Base-by-base conservation (phyloP, 306 rosid genomes). In the Quercus variabilis region DNA sequence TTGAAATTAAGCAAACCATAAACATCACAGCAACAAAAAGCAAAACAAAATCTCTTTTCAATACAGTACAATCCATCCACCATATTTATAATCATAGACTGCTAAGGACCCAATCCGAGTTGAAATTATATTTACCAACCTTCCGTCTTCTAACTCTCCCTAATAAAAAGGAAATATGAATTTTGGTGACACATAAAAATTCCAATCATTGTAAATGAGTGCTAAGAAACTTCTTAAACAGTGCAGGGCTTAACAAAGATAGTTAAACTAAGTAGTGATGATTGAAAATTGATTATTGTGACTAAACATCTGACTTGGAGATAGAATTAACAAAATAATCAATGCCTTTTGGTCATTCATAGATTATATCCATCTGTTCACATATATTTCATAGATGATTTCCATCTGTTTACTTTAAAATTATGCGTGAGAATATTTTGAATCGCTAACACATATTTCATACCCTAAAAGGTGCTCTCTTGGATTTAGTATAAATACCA, bases 141-240 rank as follows among this genome's bases (percentile, higher is more conserved):
- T 91, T 57, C 91, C 97, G 84, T 92, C 94, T 63, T 73, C 82
- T 72, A 92, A 78, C 82, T 87, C 88, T 63, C 98, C 98, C 98
- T 91, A 58, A 82, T 54, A 79, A 74, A 46, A 51, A 30, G 49
- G 54, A 20, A 18, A 2, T 30, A 12, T 8, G 69, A 72, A 82
- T 6, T 79, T 73, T 58, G n/a, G 18, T 28, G 19, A 62, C 5
- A 62, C 5, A 26, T 62, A 18, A 25, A 5, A 67, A 54, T 69
- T 26, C 57, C 54, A 18, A 33, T 25, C 78, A 62, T 25, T 73
- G 74, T 58, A 69, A 18, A 25, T 4, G 11, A 55, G 18, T 28
- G 57, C 62, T 19, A 46, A 3, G 14, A 33, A 57, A 31, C 33
- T 31, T 30, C 33, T 65, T 63, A 59, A 13, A 3, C 55, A 14